A percentile compares a stretch with the other conserved stretches of the same genome.
phyloP scores from a whole-genome alignment of 176 grass and related monocot species.

The Calamus simplicifolius region DNA sequence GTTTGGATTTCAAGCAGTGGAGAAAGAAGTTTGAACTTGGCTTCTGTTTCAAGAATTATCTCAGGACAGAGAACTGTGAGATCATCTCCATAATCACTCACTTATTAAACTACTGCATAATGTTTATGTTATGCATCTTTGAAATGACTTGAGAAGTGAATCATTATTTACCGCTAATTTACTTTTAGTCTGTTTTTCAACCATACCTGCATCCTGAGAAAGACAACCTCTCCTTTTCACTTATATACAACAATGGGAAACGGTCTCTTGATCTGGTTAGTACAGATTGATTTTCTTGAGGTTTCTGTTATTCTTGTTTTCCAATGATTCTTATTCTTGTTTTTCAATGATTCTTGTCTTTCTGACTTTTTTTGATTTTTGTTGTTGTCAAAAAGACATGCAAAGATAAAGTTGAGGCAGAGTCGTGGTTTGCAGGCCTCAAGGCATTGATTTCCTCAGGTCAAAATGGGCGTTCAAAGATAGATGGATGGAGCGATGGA shows the following conservation, averaged over 20 bases:
- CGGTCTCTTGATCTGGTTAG: constrained; percentile 89
- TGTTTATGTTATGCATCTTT: no score
- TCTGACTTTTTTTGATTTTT: constrained; percentile 5
- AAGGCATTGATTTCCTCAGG: constrained; percentile 55
- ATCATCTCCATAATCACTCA: not conserved
- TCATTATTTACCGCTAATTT: no score
- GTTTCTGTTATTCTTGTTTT: constrained; percentile 8
- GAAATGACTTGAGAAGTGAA: no score
- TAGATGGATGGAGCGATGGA: constrained; percentile 28
- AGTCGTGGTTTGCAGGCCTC: constrained; percentile 77
- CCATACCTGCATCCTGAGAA: constrained; percentile 85
- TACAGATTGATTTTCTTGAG: no score
- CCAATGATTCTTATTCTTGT: not conserved
- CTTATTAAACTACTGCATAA: no score
- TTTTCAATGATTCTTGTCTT: constrained; percentile 7
- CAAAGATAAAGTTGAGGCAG: constrained; percentile 89
- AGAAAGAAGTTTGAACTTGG: constrained; percentile 75
- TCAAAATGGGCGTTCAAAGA: constrained; percentile 31
- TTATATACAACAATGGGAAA: constrained; percentile 79
- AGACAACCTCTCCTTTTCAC: constrained; percentile 88
- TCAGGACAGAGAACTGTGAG: constrained; percentile 91
- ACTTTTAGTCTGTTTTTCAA: constrained; percentile 77
- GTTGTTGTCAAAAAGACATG: constrained; percentile 45
- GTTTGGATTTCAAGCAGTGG: constrained; percentile 83
- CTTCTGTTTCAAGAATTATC: constrained; percentile 73